Conservation (phyloP, 2,329 filamentous ascomycete genomes). For the Aspergillus fumigatiaffinis region DNA sequence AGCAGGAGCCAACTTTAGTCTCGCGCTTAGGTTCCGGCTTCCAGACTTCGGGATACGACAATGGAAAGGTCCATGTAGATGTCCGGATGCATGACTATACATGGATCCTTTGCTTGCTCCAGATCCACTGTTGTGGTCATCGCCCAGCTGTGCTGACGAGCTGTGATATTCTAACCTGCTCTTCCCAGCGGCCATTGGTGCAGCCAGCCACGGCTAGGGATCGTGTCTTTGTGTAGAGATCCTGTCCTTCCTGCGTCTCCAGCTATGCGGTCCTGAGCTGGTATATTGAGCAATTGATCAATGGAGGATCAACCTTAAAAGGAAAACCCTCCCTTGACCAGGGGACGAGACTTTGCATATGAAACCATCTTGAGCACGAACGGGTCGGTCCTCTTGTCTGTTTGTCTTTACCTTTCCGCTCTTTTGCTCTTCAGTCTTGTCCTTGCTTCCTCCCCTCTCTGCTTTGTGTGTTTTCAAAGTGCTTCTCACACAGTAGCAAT, state of each 20-base stretch:
- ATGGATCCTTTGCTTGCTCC: conserved; percentile 12
- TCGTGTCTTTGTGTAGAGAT: conserved; percentile 21
- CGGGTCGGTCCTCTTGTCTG: conserved; percentile 6
- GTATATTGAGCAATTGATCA: neutral
- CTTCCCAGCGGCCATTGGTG: conserved; percentile 25
- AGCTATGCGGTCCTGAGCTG: conserved; percentile 3
- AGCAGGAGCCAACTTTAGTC: neutral
- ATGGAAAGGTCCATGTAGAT: neutral
- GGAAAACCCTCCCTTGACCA: conserved; percentile 19
- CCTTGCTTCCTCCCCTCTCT: conserved; percentile 1
- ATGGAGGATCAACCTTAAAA: conserved; percentile 19
- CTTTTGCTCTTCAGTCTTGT: conserved; percentile 1
- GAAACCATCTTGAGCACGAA: conserved; percentile 9
- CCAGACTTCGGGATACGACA: neutral
- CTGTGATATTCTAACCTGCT: conserved; percentile 20
- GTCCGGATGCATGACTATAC: conserved; percentile 14
- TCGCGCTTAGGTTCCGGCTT: neutral
- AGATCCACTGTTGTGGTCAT: conserved; percentile 24
- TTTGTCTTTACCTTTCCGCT: conserved; percentile 1
- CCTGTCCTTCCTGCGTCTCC: conserved; percentile 9
- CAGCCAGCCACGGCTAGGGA: conserved; percentile 25
- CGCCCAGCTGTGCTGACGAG: conserved; percentile 25
- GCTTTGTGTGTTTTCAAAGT: conserved; percentile 1
- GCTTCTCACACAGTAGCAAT: conserved; percentile 33
- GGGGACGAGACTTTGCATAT: conserved; percentile 8